These are phyloP conservation scores for Bryum argenteum DNA, from an alignment of 225 moss, liverwort and hornwort species.

Conservation along the genomic window DNA sequence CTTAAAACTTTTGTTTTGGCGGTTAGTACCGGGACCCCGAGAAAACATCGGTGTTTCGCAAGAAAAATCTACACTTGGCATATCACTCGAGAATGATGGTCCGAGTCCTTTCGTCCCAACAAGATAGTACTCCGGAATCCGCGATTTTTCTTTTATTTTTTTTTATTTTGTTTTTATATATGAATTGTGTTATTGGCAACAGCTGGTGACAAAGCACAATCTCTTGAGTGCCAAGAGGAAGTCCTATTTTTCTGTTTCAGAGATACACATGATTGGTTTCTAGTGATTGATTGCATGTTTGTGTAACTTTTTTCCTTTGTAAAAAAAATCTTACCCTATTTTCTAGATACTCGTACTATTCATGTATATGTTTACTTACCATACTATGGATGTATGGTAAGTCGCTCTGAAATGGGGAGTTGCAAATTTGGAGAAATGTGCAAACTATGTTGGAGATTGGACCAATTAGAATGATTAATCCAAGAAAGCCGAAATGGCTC, in stretches of 20 bases:
- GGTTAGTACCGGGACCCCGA: not conserved
- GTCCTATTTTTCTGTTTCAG: slow-evolving; percentile 30
- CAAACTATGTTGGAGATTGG: no score
- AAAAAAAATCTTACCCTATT: not conserved
- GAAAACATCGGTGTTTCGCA: not conserved
- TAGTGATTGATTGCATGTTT: not conserved
- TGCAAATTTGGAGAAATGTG: no score
- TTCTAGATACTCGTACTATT: no score
- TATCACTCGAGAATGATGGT: slow-evolving; percentile 3
- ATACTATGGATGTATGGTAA: no score
- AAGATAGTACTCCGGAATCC: not conserved
- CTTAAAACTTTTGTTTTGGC: not conserved
- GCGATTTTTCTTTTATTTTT: no score
- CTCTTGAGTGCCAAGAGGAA: slow-evolving; percentile 17
- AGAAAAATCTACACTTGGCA: slow-evolving; percentile 7
- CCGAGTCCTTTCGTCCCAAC: slow-evolving; percentile 23
- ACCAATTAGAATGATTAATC: no score
- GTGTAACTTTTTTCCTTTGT: not conserved
- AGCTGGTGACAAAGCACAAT: slow-evolving; percentile 30
- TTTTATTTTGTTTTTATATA: no score
- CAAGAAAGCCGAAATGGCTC: no score
- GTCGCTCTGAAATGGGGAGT: no score
- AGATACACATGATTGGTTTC: not conserved
- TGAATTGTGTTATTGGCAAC: not conserved
- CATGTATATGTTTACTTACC: no score